These are phyloP conservation scores for Cydonia oblonga DNA, from an alignment of 331 rosid species.

Conservation along the genomic window DNA sequence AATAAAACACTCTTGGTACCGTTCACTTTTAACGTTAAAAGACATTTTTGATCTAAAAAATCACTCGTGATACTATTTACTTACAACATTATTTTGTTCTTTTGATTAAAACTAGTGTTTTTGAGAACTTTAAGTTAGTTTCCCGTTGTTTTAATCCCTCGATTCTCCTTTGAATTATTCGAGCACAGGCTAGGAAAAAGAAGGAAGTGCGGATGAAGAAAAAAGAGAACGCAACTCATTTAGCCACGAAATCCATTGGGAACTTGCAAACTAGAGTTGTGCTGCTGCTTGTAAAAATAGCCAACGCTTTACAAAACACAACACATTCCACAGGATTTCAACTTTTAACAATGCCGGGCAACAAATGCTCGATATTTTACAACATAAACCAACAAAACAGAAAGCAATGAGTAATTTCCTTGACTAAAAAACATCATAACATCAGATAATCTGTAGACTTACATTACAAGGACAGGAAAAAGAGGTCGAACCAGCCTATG, in stretches of 20 bases:
- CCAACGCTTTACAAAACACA: not conserved
- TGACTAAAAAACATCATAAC: constrained; percentile 4
- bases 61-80: no score
- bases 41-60: no score
- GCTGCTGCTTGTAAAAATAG: not conserved
- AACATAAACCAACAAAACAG: not conserved
- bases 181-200: not conserved
- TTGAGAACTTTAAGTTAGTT: no score
- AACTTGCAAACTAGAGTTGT: not conserved
- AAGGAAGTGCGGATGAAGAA: not conserved
- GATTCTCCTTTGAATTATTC: not conserved
- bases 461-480: constrained; percentile 24
- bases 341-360: not conserved
- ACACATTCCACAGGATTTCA: not conserved
- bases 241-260: not conserved
- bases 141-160: not conserved
- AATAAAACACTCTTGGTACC: no score
- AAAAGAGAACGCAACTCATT: not conserved
- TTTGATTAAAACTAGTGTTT: no score
- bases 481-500: constrained; percentile 17
- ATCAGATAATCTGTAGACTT: constrained; percentile 22
- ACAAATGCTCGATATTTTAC: not conserved
- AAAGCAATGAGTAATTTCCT: not conserved
- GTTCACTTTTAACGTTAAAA: no score
- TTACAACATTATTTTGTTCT: no score